A percentile compares a stretch with the other conserved stretches of the same genome.
These are phyloP conservation scores for Aureobasidium sp. DNA, from an alignment of 2,329 filamentous ascomycete genomes.

Conservation along the genomic window DNA sequence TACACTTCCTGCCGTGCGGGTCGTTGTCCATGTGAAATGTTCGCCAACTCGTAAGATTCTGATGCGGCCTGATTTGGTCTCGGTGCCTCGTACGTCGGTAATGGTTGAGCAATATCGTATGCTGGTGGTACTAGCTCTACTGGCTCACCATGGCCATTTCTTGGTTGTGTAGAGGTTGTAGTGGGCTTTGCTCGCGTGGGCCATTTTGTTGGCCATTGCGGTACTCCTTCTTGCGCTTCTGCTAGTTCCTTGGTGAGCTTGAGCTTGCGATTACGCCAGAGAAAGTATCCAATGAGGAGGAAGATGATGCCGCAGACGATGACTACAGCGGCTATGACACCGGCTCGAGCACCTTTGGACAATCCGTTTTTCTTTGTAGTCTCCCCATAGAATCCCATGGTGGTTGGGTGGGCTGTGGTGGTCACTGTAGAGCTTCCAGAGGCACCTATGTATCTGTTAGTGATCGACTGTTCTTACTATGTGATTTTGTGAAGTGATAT, in stretches of 20 bases:
- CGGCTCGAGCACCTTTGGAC: not conserved
- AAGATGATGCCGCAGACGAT: not conserved
- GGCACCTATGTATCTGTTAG: not conserved
- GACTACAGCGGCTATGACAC: not conserved
- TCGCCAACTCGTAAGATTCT: not conserved
- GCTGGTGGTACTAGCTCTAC: not conserved
- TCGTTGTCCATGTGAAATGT: not conserved
- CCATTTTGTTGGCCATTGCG: not conserved
- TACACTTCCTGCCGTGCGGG: not conserved
- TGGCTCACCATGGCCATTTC: not conserved
- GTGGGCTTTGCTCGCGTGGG: not conserved
- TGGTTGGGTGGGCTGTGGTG: not conserved
- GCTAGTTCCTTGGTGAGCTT: not conserved
- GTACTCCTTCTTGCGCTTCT: not conserved
- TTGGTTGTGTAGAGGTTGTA: not conserved
- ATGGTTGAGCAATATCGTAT: not conserved
- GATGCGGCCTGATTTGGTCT: not conserved
- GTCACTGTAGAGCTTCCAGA: not conserved
- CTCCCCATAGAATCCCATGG: not conserved
- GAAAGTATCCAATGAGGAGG: not conserved
- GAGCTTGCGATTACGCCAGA: not conserved
- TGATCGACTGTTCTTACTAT: not conserved
- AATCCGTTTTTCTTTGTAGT: not conserved
- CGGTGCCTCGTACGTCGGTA: not conserved
- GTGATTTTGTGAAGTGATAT: not conserved